phyloP scores from a whole-genome alignment of 148 eudicot genomes.

The Rheum nobile region DNA sequence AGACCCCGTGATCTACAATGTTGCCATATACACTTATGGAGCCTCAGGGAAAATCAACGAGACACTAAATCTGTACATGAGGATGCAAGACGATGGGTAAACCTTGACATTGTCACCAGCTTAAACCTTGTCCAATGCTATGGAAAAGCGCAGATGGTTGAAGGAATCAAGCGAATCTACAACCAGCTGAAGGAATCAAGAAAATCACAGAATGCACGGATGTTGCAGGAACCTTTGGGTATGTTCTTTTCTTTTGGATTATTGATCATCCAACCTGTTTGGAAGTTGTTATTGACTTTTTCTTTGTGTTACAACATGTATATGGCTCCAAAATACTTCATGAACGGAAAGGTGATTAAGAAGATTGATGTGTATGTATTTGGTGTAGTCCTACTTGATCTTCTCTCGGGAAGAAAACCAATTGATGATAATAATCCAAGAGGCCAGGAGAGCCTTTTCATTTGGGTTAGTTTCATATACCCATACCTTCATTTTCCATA shows the following conservation, averaged over 20 bases:
- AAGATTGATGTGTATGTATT: too few species aligned
- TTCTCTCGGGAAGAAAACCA: too few species aligned
- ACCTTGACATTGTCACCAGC: slow-evolving; percentile 50
- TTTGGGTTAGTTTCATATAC: too few species aligned
- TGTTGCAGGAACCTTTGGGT: slow-evolving; percentile 99
- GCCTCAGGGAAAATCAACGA: slow-evolving; percentile 43
- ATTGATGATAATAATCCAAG: too few species aligned
- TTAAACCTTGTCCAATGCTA: slow-evolving; percentile 62
- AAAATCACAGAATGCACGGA: slow-evolving; percentile 44
- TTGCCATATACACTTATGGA: slow-evolving; percentile 49
- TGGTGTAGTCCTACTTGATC: too few species aligned
- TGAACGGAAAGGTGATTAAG: too few species aligned
- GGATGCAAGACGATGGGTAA: slow-evolving; percentile 67
- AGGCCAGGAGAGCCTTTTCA: too few species aligned
- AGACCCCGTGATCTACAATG: slow-evolving; percentile 44
- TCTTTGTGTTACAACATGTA: too few species aligned
- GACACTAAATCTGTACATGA: slow-evolving; percentile 62
- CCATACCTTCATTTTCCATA: too few species aligned
- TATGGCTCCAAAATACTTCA: too few species aligned
- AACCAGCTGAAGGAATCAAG: slow-evolving; percentile 38
- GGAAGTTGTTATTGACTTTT: too few species aligned
- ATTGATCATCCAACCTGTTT: neutral
- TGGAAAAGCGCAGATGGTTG: slow-evolving; percentile 69
- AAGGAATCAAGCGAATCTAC: slow-evolving; percentile 65
- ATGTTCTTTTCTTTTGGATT: slow-evolving; percentile 13